These are phyloP conservation scores for Pleurotus giganteus DNA, from an alignment of 768 basidiomycete species.

Conservation along the genomic window DNA sequence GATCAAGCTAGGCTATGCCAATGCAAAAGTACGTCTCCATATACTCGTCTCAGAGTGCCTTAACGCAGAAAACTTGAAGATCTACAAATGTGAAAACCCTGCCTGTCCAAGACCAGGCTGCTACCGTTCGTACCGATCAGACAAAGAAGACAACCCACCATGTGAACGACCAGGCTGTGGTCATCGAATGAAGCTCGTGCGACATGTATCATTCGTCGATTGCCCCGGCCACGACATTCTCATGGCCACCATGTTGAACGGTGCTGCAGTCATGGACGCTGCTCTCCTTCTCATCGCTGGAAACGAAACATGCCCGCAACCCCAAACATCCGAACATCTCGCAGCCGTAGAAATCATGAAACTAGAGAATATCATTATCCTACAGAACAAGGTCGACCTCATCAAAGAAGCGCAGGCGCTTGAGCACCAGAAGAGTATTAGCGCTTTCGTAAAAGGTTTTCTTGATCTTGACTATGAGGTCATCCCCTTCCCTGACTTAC, in stretches of 20 bases:
- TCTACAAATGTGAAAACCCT: conserved; percentile 96
- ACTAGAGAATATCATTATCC: conserved; percentile 93
- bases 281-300: conserved; percentile 94
- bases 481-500: not conserved
- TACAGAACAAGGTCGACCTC: conserved; percentile 98
- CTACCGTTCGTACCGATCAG: conserved; percentile 90
- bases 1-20: conserved; percentile 98
- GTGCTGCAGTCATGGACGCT: conserved; percentile 99
- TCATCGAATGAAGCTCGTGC: conserved; percentile 84
- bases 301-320: conserved; percentile 98
- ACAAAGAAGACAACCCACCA: conserved; percentile 91
- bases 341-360: conserved; percentile 99
- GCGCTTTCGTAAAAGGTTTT: conserved; percentile 91
- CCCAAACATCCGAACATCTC: conserved; percentile 97
- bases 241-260: conserved; percentile 99
- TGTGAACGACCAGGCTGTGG: conserved; percentile 95
- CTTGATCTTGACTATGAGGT: not conserved
- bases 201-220: conserved; percentile 99
- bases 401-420: conserved; percentile 93
- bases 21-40: conserved; percentile 77
- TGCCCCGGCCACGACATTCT: conserved; percentile 98
- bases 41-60: not conserved
- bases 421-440: conserved; percentile 95
- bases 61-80: conserved; percentile 49
- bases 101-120: conserved; percentile 92